Percentiles rank a stretch among this genome's conserved stretches.
Evolutionary conservation across 2,329 filamentous ascomycete species (phyloP).

Genomic region (Fusarium sp.): DNA sequence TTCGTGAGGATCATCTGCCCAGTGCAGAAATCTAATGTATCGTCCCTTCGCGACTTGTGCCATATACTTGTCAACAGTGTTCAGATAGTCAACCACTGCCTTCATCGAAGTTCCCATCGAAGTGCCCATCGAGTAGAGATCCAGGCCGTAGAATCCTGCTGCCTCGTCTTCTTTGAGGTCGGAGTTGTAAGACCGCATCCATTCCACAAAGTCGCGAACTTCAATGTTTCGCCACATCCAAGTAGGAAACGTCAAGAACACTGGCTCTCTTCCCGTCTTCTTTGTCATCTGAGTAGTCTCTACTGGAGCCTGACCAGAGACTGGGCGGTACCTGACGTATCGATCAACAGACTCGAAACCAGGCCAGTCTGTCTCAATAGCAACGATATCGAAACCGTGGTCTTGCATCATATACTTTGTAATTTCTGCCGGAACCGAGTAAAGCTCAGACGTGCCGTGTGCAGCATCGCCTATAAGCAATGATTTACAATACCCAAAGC

Average conservation of each 20-base stretch:
- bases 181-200: conserved; percentile 19
- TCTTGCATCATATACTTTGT: conserved; percentile 30
- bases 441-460: conserved; percentile 26
- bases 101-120: conserved; percentile 27
- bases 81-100: conserved; percentile 18
- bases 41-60: conserved; percentile 15
- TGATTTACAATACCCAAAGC: conserved; percentile 19
- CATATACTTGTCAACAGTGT: conserved; percentile 27
- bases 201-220: conserved; percentile 22
- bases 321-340: conserved; percentile 17
- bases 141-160: conserved; percentile 17
- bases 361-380: conserved; percentile 27
- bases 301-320: neutral
- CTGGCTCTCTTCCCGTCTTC: conserved; percentile 10
- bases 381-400: conserved; percentile 25
- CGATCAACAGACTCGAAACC: conserved; percentile 21
- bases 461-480: conserved; percentile 21
- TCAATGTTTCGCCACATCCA: conserved; percentile 34
- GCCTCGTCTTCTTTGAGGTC: neutral
- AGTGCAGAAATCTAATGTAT: conserved; percentile 19
- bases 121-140: conserved; percentile 24
- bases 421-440: conserved; percentile 20
- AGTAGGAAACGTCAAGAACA: conserved; percentile 20
- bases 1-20: conserved; percentile 22
- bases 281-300: conserved; percentile 16